These are phyloP conservation scores for Plasmodium malariae DNA, from an alignment of 169 alveolate genomes.

Conservation along the genomic window DNA sequence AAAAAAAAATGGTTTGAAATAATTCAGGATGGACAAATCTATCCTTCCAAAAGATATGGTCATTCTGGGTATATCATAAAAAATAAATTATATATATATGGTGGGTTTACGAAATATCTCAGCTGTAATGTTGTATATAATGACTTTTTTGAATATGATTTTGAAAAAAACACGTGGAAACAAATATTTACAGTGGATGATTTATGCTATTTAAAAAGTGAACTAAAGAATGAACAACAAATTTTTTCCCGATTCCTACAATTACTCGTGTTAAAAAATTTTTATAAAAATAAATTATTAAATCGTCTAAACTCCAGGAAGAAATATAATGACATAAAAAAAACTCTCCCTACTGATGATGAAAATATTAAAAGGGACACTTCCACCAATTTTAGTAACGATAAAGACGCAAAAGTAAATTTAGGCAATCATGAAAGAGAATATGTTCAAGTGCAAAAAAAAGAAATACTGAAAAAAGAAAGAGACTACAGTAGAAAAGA, in stretches of 20 bases:
- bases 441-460: neutral
- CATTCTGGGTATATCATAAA: slow-evolving; percentile 28
- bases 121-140: neutral
- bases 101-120: slow-evolving; percentile 31
- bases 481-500: too few species aligned
- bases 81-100: slow-evolving; percentile 33
- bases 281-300: neutral
- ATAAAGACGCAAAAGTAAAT: neutral
- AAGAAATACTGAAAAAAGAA: too few species aligned
- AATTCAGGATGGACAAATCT: neutral
- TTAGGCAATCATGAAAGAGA: neutral
- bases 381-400: neutral
- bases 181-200: slow-evolving; percentile 50
- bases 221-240: slow-evolving; percentile 3
- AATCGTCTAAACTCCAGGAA: neutral
- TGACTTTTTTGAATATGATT: slow-evolving; percentile 25
- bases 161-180: slow-evolving; percentile 34
- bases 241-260: neutral
- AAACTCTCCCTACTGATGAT: neutral
- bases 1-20: slow-evolving; percentile 48
- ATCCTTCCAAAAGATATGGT: slow-evolving; percentile 42
- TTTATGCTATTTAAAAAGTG: slow-evolving; percentile 24
- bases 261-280: slow-evolving; percentile 18
- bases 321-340: neutral
- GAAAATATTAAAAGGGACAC: neutral